A percentile compares a stretch with the other conserved stretches of the same genome.
Evolutionary conservation across 768 basidiomycete genomes (phyloP).

Genomic region (Lentinula guzmanii): DNA sequence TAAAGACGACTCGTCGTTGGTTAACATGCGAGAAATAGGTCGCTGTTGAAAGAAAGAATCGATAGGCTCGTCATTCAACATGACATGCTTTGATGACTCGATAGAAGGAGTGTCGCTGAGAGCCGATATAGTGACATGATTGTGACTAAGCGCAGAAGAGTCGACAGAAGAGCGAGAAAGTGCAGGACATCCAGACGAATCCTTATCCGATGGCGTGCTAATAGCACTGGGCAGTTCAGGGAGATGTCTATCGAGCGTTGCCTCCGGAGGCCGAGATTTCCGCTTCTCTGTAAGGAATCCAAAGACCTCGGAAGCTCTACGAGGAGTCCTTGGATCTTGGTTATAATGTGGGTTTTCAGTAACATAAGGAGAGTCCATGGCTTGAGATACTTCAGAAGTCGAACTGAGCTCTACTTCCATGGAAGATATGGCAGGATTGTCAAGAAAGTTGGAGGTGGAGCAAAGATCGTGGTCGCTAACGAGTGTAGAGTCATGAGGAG

Average conservation of each 20-base stretch:
- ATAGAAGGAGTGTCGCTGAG: slow-evolving; percentile 8
- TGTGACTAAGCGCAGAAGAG: slow-evolving; percentile 8
- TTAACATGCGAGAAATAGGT: background rate
- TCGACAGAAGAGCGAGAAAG: slow-evolving; percentile 13
- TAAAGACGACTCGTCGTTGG: background rate
- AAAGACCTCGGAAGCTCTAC: slow-evolving; percentile 72
- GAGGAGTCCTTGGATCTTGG: slow-evolving; percentile 43
- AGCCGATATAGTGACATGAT: slow-evolving; percentile 7
- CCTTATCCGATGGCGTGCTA: slow-evolving; percentile 32
- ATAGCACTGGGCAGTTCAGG: slow-evolving; percentile 34
- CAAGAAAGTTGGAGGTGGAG: slow-evolving; percentile 26
- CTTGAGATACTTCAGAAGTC: slow-evolving; percentile 27
- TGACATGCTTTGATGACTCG: slow-evolving; percentile 16
- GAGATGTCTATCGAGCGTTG: slow-evolving; percentile 29
- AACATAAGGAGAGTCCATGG: slow-evolving; percentile 23
- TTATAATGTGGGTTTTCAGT: background rate
- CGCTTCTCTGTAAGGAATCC: slow-evolving; percentile 56
- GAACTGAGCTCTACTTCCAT: slow-evolving; percentile 71
- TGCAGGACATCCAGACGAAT: slow-evolving; percentile 10
- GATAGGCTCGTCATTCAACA: slow-evolving; percentile 21
- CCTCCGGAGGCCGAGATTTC: slow-evolving; percentile 22
- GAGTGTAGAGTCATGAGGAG: slow-evolving; percentile 31
- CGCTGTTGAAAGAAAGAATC: background rate
- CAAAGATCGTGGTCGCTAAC: slow-evolving; percentile 42
- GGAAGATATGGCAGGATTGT: slow-evolving; percentile 58